Percentiles rank a stretch among this genome's conserved stretches.
These are phyloP conservation scores for Nigrospora oryzae DNA, from an alignment of 2,329 filamentous ascomycete genomes.

Conservation along the genomic window DNA sequence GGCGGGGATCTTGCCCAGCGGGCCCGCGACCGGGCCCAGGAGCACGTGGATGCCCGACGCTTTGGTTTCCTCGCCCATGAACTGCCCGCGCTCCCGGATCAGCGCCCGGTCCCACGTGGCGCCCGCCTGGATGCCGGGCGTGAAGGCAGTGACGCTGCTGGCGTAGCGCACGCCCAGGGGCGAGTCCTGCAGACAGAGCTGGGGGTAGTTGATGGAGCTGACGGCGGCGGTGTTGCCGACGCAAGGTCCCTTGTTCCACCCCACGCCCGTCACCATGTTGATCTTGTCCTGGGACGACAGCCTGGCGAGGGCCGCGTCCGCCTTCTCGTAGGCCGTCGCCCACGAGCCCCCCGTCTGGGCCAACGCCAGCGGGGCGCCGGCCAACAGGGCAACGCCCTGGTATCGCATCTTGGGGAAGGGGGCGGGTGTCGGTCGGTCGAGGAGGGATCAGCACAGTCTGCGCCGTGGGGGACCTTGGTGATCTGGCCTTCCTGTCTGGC, in stretches of 20 bases:
- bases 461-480: too few species aligned
- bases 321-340: slow-evolving; percentile 63
- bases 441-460: too few species aligned
- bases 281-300: slow-evolving; percentile 72
- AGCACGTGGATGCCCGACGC: slow-evolving; percentile 65
- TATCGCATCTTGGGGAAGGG: slow-evolving; percentile 6
- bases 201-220: slow-evolving; percentile 54
- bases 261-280: slow-evolving; percentile 68
- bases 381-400: slow-evolving; percentile 7
- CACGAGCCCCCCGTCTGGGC: slow-evolving; percentile 36
- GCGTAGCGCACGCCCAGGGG: slow-evolving; percentile 68
- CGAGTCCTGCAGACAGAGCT: slow-evolving; percentile 72
- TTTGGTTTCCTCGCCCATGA: slow-evolving; percentile 61
- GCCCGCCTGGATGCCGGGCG: slow-evolving; percentile 70
- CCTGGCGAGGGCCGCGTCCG: slow-evolving; percentile 54
- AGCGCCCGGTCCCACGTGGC: slow-evolving; percentile 72
- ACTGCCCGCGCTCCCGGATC: slow-evolving; percentile 62
- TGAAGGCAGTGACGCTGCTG: slow-evolving; percentile 66
- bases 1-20: slow-evolving; percentile 63
- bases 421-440: too few species aligned
- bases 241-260: slow-evolving; percentile 65
- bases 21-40: slow-evolving; percentile 68
- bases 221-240: slow-evolving; percentile 54
- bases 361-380: slow-evolving; percentile 15
- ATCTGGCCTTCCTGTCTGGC: too few species aligned